These are phyloP conservation scores for Annona cherimola DNA, from an alignment of 164 flowering plant species.

Conservation along the genomic window DNA sequence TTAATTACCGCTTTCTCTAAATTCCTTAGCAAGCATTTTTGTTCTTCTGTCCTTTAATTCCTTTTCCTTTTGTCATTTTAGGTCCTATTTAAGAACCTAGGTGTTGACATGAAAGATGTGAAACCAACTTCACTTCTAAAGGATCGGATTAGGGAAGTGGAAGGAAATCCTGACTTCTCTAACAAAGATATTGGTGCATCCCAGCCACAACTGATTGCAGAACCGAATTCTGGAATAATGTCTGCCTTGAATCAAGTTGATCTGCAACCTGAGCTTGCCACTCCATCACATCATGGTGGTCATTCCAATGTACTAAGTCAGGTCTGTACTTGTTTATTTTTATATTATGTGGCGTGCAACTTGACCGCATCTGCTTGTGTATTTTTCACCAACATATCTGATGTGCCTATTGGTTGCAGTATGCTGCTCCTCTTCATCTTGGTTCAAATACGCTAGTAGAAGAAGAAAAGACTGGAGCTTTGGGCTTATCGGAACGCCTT, in stretches of 20 bases:
- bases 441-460: constrained; percentile 52
- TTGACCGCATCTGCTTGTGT: neutral
- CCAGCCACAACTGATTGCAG: constrained; percentile 60
- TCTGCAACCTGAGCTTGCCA: constrained; percentile 58
- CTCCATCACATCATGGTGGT: constrained; percentile 51
- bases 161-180: constrained; percentile 98
- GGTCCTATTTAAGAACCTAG: constrained; percentile 86
- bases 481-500: constrained; percentile 70
- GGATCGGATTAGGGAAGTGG: constrained; percentile 72
- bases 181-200: constrained; percentile 72
- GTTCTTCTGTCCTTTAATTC: neutral
- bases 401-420: constrained; percentile 33
- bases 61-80: constrained; percentile 21
- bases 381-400: neutral
- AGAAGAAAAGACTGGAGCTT: constrained; percentile 73
- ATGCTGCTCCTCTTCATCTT: constrained; percentile 61
- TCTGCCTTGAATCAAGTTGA: constrained; percentile 66
- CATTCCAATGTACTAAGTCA: constrained; percentile 56
- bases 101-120: constrained; percentile 84
- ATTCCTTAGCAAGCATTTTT: neutral
- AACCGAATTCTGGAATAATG: constrained; percentile 53
- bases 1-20: neutral
- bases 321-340: constrained; percentile 32
- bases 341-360: neutral
- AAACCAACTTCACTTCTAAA: constrained; percentile 78